phyloP scores from a whole-genome alignment of 2,329 filamentous ascomycete genomes.

The Oidium heveae region DNA sequence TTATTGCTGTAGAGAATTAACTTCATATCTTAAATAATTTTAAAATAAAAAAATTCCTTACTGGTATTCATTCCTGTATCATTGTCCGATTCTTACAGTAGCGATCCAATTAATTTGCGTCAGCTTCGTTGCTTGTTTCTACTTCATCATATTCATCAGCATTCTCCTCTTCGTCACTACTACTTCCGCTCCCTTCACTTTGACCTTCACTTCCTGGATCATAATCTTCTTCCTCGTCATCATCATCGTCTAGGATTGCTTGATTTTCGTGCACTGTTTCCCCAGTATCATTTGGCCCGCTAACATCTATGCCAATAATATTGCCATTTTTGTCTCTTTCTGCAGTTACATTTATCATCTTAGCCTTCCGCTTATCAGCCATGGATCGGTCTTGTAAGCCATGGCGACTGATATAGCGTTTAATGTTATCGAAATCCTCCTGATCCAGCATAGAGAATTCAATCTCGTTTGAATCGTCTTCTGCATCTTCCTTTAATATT shows the following conservation, averaged over 20 bases:
- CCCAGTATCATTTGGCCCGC: constrained; percentile 9
- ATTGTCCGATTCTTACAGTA: background rate
- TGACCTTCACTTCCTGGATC: constrained; percentile 10
- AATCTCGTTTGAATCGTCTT: constrained; percentile 26
- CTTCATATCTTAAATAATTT: too few relatives aligned
- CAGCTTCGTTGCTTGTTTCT: constrained; percentile 1
- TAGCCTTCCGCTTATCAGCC: constrained; percentile 40
- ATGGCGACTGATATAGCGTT: constrained; percentile 34
- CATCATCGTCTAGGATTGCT: constrained; percentile 27
- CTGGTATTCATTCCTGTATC: background rate
- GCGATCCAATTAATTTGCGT: background rate
- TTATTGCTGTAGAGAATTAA: too few relatives aligned
- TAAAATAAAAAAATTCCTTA: too few relatives aligned
- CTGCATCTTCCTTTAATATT: constrained; percentile 20
- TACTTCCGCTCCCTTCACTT: constrained; percentile 9
- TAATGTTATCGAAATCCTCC: constrained; percentile 38
- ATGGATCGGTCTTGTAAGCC: constrained; percentile 40
- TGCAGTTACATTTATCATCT: constrained; percentile 30
- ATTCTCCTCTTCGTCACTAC: constrained; percentile 8
- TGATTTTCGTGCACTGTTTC: constrained; percentile 4
- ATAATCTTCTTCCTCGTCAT: constrained; percentile 26
- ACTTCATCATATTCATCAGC: constrained; percentile 18
- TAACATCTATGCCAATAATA: constrained; percentile 17
- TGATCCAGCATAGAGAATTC: constrained; percentile 48
- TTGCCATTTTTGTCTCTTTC: constrained; percentile 18